Base-by-base conservation (phyloP, 768 basidiomycete genomes). In the Holtermanniella nyarrowii region DNA sequence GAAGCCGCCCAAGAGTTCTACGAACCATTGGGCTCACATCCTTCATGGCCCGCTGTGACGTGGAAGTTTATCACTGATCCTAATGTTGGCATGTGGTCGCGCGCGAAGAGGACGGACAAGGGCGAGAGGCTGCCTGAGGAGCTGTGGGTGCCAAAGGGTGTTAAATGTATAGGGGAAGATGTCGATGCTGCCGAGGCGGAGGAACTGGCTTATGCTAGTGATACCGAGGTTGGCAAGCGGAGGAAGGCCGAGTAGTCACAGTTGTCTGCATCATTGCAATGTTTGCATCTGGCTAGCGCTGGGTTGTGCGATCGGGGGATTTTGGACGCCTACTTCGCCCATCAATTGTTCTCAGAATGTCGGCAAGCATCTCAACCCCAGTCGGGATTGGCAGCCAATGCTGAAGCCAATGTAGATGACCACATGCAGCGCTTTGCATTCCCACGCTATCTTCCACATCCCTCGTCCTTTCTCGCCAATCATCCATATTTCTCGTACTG, bases 31-130 rank as follows among this genome's bases (percentile, higher is more conserved):
- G 88, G 91, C 0, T 78, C 82, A 0, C 95, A 99, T 64, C 81
- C 84, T 1, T 85, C 83, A 3, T 99, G 95, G 95, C 83, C 88
- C 2, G 89, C 90, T 82, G 85, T 97, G 27, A 88, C 84, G 2
- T 76, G 86, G 50, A 88, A 88, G 72, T 99, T 99, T 68, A 95
- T 99, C 50, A 81, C 88, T 23, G 89, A 95, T 60, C 77, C 78
- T 13, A 82, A 85, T 55, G 86, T 90, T 24, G 90, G 90, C 2
- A 81, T 96, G 57, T 93, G 84, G 70, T 83, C 86, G 12, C 77
- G 91, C 5, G 87, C 83, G 5, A 96, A 96, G 72, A 75, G 91
- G 23, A 52, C 53, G 4, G 54, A 57, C 3, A 57, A 57, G 49
- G 66, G 67, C 16, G 61, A 59, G 42, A 57, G 61, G 46, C 56